Percentiles rank a stretch among this genome's conserved stretches.
Evolutionary conservation across 805 yeast genomes (phyloP).

Genomic region (Helenozyma rhizophorensis): DNA sequence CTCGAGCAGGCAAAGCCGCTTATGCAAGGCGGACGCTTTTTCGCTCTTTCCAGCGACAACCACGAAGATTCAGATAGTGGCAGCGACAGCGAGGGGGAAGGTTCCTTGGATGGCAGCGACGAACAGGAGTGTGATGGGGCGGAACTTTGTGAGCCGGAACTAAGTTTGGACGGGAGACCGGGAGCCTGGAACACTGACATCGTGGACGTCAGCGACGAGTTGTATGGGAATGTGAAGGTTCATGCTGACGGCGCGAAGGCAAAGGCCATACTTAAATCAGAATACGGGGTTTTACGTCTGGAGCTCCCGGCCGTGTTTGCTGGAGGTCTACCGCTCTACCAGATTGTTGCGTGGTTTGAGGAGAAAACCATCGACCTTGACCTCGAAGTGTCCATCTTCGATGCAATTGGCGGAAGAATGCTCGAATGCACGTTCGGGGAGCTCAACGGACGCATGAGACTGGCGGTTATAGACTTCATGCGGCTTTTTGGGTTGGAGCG

Average conservation of each 20-base stretch:
- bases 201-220: conserved; percentile 4
- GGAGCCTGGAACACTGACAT: conserved; percentile 2
- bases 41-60: conserved; percentile 18
- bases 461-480: conserved; percentile 37
- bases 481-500: conserved; percentile 40
- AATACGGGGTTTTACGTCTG: conserved; percentile 9
- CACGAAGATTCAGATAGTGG: conserved; percentile 4
- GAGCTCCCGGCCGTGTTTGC: conserved; percentile 44
- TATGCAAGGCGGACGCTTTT: conserved; percentile 28
- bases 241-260: conserved; percentile 18
- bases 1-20: conserved; percentile 25
- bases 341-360: conserved; percentile 34
- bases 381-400: conserved; percentile 11
- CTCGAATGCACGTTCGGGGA: conserved; percentile 19
- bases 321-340: conserved; percentile 47
- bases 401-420: conserved; percentile 17
- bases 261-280: conserved; percentile 7
- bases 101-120: conserved; percentile 11
- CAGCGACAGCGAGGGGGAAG: conserved; percentile 9
- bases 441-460: conserved; percentile 16
- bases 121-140: conserved; percentile 3
- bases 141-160: conserved; percentile 4
- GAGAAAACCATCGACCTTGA: conserved; percentile 19
- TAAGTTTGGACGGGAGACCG: conserved; percentile 5
- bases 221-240: conserved; percentile 7